Evolutionary conservation across 768 basidiomycete genomes (phyloP).

Genomic region (Pisolithus albus): DNA sequence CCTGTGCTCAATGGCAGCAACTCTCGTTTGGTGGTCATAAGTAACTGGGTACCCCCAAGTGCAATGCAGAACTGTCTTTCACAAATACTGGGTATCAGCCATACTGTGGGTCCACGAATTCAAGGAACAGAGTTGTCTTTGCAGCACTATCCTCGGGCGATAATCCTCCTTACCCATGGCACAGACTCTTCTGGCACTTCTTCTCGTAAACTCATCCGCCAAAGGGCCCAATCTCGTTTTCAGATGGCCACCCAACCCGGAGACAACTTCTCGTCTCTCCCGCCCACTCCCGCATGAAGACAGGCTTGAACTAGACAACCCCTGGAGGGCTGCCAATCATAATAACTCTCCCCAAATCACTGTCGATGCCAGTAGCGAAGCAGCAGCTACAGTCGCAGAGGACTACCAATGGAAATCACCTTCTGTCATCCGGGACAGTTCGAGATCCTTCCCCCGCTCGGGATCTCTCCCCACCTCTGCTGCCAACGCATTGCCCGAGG

Average conservation of each 20-base stretch:
- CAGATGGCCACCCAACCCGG: slow-evolving; percentile 76
- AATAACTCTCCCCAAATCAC: slow-evolving; percentile 28
- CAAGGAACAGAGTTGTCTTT: no score
- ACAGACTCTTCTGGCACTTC: slow-evolving; percentile 70
- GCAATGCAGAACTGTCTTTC: no score
- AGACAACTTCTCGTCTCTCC: slow-evolving; percentile 57
- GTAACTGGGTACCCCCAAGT: no score
- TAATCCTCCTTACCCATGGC: slow-evolving; percentile 42
- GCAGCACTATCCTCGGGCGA: not conserved
- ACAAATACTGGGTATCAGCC: no score
- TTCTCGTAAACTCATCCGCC: slow-evolving; percentile 80
- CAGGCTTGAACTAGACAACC: slow-evolving; percentile 54
- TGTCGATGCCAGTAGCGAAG: slow-evolving; percentile 2
- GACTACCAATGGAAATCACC: slow-evolving; percentile 65
- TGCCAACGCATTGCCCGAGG: slow-evolving; percentile 44
- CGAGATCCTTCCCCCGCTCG: slow-evolving; percentile 44
- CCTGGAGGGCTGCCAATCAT: slow-evolving; percentile 62
- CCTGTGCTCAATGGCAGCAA: slow-evolving; percentile 29
- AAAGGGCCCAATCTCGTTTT: slow-evolving; percentile 75
- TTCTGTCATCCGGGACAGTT: slow-evolving; percentile 40
- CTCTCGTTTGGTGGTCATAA: slow-evolving; percentile 4
- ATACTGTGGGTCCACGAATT: no score
- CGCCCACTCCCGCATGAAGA: slow-evolving; percentile 56
- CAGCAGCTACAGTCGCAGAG: slow-evolving; percentile 21
- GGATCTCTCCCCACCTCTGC: slow-evolving; percentile 42